phyloP scores from a whole-genome alignment of 495 filamentous ascomycete genomes.

The Annulohypoxylon bovei region DNA sequence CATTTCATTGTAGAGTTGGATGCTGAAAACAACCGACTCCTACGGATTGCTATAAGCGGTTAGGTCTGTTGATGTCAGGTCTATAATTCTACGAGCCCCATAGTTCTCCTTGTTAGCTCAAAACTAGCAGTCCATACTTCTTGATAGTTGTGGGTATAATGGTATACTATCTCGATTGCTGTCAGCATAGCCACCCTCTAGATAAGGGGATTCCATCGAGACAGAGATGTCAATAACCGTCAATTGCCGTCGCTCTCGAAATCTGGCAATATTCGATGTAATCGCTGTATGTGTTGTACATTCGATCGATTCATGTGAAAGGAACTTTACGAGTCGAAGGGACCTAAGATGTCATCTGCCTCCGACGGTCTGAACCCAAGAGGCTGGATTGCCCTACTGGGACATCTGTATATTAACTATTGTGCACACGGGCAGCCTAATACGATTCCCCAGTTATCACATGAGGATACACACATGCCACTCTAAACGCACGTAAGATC shows the following conservation, averaged over 20 bases:
- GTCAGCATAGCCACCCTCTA: constrained; percentile 1
- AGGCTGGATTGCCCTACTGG: constrained; percentile 15
- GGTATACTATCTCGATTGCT: background rate
- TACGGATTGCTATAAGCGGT: constrained; percentile 31
- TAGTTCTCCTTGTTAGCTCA: background rate
- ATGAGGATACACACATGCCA: constrained; percentile 5
- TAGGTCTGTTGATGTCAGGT: constrained; percentile 14
- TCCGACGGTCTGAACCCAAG: constrained; percentile 24
- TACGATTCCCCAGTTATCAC: constrained; percentile 6
- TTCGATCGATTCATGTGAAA: constrained; percentile 8
- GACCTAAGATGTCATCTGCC: background rate
- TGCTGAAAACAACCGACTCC: background rate
- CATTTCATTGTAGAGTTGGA: background rate
- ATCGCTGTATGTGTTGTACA: constrained; percentile 8
- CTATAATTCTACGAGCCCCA: background rate
- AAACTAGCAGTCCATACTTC: constrained; percentile 5
- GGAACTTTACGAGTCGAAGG: constrained; percentile 28
- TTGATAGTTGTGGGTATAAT: constrained; percentile 13
- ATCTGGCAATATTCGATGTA: background rate
- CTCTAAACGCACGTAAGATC: constrained; percentile 19
- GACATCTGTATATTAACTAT: background rate
- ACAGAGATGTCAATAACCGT: background rate
- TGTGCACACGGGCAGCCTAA: constrained; percentile 7
- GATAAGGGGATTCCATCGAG: background rate
- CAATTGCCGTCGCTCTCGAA: constrained; percentile 5